Conservation (phyloP, 768 basidiomycete species). For the Candolleomyces efflorescens region DNA sequence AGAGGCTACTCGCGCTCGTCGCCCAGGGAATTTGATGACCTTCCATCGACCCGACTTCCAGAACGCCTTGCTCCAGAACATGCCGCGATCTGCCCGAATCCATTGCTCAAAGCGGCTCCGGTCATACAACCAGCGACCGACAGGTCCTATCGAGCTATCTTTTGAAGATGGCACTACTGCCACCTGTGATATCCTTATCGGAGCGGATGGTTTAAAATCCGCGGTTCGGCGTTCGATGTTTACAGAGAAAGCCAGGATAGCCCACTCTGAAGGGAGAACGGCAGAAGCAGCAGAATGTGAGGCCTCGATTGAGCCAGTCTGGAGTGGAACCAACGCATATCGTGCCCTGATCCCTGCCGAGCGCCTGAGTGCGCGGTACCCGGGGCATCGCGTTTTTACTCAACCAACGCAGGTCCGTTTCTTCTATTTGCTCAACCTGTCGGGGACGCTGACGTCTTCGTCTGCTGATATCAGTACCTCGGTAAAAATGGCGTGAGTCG, state of each 20-base stretch:
- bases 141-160: conserved; percentile 40
- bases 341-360: conserved; percentile 55
- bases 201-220: conserved; percentile 68
- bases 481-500: conserved; percentile 44
- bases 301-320: conserved; percentile 46
- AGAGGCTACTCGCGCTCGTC: conserved; percentile 1
- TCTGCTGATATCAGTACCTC: conserved; percentile 42
- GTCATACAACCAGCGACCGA: conserved; percentile 44
- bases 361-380: conserved; percentile 34
- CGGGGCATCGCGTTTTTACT: conserved; percentile 45
- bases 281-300: conserved; percentile 37
- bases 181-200: conserved; percentile 62
- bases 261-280: conserved; percentile 28
- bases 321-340: conserved; percentile 59
- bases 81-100: conserved; percentile 42
- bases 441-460: neutral
- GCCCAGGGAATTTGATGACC: conserved; percentile 42
- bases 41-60: conserved; percentile 73
- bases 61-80: conserved; percentile 43
- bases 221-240: conserved; percentile 40
- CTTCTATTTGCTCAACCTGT: neutral
- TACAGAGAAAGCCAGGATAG: conserved; percentile 30
- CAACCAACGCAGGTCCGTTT: conserved; percentile 43
- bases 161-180: conserved; percentile 62
- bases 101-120: conserved; percentile 56